Base-by-base conservation (phyloP, 768 basidiomycete genomes). In the Collybia mongolica region DNA sequence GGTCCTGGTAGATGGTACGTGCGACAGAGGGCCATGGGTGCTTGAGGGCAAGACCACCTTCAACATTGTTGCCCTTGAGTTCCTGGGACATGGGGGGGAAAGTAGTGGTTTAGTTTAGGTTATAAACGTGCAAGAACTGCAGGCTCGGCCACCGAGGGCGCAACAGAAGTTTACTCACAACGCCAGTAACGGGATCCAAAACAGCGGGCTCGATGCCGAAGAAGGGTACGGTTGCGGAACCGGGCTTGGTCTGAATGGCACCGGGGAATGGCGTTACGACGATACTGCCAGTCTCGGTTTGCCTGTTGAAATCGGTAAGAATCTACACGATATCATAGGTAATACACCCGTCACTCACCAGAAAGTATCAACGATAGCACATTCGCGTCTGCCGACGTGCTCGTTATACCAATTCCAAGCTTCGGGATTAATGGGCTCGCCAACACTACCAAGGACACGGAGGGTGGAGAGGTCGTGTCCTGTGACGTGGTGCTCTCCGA, bases 351-450 rank as follows among this genome's bases (percentile, higher is more conserved):
- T 5, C 23, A 65, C 75, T 29, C 55, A 79, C 84, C 91, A 94
- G 71, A 84, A 94, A 3, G 92, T 96, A 70, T 97, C 94, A 37
- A 96, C 94, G 56, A 98, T 85, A 5, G 96, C 93, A 64, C 92
- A 95, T 67, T 98, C 80, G 57, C 70, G 76, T 61, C 81, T 80
- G 8, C 96, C 97, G 47, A 97, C 94, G 62, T 93, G 83, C 62
- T 97, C 93, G 67, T 96, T 93, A 72, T 95, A 97, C 96, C 96
- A 98, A 60, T 95, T 82, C 96, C 97, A 98, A 9, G 96, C 96
- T 67, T 98, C 96, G 22, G 95, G 94, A 70, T 98, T 98, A 76
- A 99, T 98, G 1, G 97, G 97, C 72, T 99, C 97, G 48, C 96
- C 97, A 39, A 98, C 97, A 52, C 79, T 86, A 19, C 97, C 96